Evolutionary conservation across 257 asterid species (phyloP).

Genomic region (Primulina huaijiensis): DNA sequence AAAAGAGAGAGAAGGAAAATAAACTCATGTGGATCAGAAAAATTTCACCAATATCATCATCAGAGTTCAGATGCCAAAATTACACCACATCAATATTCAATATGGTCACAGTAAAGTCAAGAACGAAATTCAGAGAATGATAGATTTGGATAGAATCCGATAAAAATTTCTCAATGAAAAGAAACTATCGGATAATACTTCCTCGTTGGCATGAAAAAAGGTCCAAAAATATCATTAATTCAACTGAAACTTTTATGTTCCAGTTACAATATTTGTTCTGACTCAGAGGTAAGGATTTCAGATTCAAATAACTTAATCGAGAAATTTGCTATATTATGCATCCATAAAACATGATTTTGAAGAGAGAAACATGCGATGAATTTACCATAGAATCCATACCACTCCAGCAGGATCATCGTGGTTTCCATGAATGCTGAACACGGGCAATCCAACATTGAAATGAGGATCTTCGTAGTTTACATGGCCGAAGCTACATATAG

Average conservation of each 20-base stretch:
- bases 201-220: constrained; percentile 14
- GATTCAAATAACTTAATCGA: not conserved
- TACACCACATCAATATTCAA: constrained; percentile 2
- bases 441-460: constrained; percentile 98
- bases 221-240: constrained; percentile 15
- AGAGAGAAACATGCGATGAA: constrained; percentile 27
- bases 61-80: constrained; percentile 9
- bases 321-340: not conserved
- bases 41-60: constrained; percentile 1
- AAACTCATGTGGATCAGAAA: not conserved
- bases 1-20: not conserved
- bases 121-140: not conserved
- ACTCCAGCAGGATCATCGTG: constrained; percentile 99
- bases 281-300: constrained; percentile 20
- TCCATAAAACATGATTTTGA: not conserved
- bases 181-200: constrained; percentile 6
- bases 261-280: not conserved
- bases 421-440: constrained; percentile 98
- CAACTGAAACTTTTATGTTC: not conserved
- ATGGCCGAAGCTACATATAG: constrained; percentile 75
- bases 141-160: constrained; percentile 6
- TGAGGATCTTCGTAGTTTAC: constrained; percentile 99
- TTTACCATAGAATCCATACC: constrained; percentile 72
- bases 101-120: constrained; percentile 11
- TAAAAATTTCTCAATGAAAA: not conserved